A percentile compares a stretch with the other conserved stretches of the same genome.
phyloP scores from a whole-genome alignment of 2,329 filamentous ascomycete species.

The Epichloe aotearoae region DNA sequence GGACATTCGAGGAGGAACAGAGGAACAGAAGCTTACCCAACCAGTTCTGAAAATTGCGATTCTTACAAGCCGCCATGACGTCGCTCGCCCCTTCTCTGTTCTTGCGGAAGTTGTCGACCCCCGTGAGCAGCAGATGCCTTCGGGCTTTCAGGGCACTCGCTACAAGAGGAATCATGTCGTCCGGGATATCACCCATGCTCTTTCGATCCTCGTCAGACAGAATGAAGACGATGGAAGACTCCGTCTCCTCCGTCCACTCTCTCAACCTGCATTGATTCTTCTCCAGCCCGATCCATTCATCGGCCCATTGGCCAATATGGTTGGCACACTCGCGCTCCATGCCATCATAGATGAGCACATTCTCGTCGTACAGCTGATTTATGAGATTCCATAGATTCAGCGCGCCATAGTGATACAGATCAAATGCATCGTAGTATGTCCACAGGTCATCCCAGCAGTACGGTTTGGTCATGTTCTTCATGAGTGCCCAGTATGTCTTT shows the following conservation, averaged over 20 bases:
- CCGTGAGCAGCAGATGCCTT: constrained; percentile 14
- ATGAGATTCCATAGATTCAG: constrained; percentile 36
- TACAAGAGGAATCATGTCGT: constrained; percentile 18
- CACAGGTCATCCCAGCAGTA: constrained; percentile 29
- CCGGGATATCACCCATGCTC: constrained; percentile 16
- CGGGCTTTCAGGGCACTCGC: constrained; percentile 20
- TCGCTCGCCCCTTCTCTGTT: constrained; percentile 7
- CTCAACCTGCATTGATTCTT: constrained; percentile 20
- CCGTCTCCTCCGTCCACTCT: constrained; percentile 12
- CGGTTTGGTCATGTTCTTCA: constrained; percentile 21
- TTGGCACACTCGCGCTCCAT: constrained; percentile 13
- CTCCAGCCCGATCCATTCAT: constrained; percentile 20
- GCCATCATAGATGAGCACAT: constrained; percentile 19
- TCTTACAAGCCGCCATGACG: constrained; percentile 14
- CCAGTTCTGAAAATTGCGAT: constrained; percentile 21
- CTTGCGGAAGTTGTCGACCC: constrained; percentile 5
- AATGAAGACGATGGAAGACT: constrained; percentile 14
- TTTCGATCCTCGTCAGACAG: constrained; percentile 16
- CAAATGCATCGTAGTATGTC: constrained; percentile 32
- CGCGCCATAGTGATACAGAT: constrained; percentile 33
- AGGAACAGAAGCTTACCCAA: constrained; percentile 17
- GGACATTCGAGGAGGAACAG: not conserved
- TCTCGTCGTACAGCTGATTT: constrained; percentile 27
- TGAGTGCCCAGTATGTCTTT: constrained; percentile 19
- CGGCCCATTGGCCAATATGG: constrained; percentile 23